Conservation (phyloP, 768 basidiomycete species). For the Lactarius deliciosus region DNA sequence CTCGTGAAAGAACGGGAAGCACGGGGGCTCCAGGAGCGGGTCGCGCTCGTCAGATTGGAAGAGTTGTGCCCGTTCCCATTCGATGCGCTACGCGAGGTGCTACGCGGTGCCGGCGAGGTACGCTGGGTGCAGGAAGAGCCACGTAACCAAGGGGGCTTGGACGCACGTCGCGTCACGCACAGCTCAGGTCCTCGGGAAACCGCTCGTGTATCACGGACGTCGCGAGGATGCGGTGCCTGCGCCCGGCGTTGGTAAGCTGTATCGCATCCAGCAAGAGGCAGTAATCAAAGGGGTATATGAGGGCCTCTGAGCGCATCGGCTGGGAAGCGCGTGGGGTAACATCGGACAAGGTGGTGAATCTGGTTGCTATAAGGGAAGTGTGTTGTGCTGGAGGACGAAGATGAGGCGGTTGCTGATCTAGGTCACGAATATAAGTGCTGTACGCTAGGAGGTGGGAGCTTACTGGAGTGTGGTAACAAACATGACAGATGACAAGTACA, state of each 20-base stretch:
- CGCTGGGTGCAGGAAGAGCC: conserved; percentile 88
- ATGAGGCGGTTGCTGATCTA: not conserved
- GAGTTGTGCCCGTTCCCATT: conserved; percentile 91
- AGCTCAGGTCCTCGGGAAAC: conserved; percentile 8
- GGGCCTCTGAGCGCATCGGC: conserved; percentile 33
- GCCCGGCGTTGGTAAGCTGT: conserved; percentile 70
- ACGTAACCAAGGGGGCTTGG: conserved; percentile 85
- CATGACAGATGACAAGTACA: too few species aligned
- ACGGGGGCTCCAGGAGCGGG: conserved; percentile 44
- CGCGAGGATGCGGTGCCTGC: conserved; percentile 72
- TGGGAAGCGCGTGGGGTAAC: not conserved
- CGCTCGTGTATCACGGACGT: conserved; percentile 62
- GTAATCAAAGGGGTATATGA: conserved; percentile 61
- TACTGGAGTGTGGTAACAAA: too few species aligned
- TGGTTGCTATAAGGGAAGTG: not conserved
- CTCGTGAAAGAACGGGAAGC: conserved; percentile 67
- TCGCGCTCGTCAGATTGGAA: conserved; percentile 78
- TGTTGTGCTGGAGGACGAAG: not conserved
- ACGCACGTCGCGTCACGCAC: conserved; percentile 56
- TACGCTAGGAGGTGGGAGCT: not conserved
- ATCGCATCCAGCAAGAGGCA: conserved; percentile 60
- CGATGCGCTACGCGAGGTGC: conserved; percentile 43
- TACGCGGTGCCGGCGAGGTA: conserved; percentile 45
- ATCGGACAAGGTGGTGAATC: not conserved
- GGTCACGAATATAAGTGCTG: not conserved